Evolutionary conservation across 805 yeast species (phyloP).

Genomic region (Kurtzmaniella fragi): DNA sequence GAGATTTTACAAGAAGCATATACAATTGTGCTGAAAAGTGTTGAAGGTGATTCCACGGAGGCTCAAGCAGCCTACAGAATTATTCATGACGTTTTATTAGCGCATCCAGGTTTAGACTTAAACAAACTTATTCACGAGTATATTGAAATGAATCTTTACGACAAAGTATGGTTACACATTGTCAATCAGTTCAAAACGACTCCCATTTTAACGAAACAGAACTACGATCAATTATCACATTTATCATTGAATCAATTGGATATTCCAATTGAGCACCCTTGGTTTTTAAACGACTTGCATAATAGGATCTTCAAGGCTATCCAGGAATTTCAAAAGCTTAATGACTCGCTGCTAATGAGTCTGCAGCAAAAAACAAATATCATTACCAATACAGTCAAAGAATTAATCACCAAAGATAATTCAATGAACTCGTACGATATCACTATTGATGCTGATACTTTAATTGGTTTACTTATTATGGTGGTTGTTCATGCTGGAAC

Average conservation of each 20-base stretch:
- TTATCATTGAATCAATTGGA: conserved; percentile 50
- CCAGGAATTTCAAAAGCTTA: conserved; percentile 41
- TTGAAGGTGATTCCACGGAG: conserved; percentile 25
- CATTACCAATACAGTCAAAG: conserved; percentile 30
- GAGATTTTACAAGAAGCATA: conserved; percentile 30
- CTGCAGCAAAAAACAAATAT: conserved; percentile 43
- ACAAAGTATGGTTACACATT: conserved; percentile 56
- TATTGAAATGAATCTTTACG: conserved; percentile 65
- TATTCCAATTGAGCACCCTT: conserved; percentile 34
- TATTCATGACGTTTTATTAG: conserved; percentile 22
- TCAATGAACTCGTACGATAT: conserved; percentile 14
- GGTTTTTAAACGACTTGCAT: conserved; percentile 30
- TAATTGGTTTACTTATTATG: conserved; percentile 66
- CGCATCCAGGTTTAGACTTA: conserved; percentile 41
- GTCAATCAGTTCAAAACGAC: conserved; percentile 27
- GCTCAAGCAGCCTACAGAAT: conserved; percentile 29
- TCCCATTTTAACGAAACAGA: conserved; percentile 20
- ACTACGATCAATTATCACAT: conserved; percentile 31
- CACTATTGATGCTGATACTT: conserved; percentile 72
- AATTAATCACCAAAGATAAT: conserved; percentile 2
- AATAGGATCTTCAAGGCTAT: conserved; percentile 48
- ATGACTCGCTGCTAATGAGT: conserved; percentile 34
- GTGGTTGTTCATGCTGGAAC: conserved; percentile 64
- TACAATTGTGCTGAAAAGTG: conserved; percentile 33
- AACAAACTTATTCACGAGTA: conserved; percentile 59